Conservation (phyloP, 495 filamentous ascomycete species). For the Haplographium delicatum region DNA sequence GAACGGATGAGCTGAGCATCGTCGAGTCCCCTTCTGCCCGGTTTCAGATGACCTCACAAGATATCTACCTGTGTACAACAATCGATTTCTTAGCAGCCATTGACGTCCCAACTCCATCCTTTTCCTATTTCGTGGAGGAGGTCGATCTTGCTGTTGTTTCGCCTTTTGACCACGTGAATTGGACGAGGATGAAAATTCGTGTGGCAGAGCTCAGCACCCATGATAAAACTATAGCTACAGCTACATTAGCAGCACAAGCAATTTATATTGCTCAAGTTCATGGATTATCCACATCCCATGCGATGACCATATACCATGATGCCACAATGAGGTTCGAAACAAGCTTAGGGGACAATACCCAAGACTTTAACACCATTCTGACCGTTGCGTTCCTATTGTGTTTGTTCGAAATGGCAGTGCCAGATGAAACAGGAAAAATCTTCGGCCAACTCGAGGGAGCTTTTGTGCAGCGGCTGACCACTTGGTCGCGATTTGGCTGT, state of each 20-base stretch:
- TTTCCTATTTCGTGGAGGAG: slow-evolving; percentile 6
- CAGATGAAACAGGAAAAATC: neutral
- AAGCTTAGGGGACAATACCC: neutral
- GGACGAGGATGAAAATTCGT: slow-evolving; percentile 3
- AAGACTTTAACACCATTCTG: neutral
- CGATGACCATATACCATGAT: neutral
- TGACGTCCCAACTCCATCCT: neutral
- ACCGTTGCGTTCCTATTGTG: neutral
- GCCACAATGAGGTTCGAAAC: neutral
- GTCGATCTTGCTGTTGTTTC: neutral
- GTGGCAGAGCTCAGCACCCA: slow-evolving; percentile 1
- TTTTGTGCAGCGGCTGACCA: neutral
- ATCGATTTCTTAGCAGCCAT: slow-evolving; percentile 3
- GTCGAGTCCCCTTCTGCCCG: slow-evolving; percentile 2
- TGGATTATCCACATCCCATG: neutral
- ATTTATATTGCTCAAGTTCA: neutral
- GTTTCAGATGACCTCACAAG: slow-evolving; percentile 1
- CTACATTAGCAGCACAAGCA: slow-evolving; percentile 1
- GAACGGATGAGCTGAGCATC: slow-evolving; percentile 2
- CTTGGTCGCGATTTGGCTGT: neutral
- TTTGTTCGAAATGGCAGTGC: neutral
- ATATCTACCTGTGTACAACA: neutral
- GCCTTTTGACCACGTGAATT: slow-evolving; percentile 1
- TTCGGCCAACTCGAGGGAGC: neutral
- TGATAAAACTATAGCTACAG: slow-evolving; percentile 3